Conservation (phyloP, 2,329 filamentous ascomycete species). For the Trichoderma sp. region DNA sequence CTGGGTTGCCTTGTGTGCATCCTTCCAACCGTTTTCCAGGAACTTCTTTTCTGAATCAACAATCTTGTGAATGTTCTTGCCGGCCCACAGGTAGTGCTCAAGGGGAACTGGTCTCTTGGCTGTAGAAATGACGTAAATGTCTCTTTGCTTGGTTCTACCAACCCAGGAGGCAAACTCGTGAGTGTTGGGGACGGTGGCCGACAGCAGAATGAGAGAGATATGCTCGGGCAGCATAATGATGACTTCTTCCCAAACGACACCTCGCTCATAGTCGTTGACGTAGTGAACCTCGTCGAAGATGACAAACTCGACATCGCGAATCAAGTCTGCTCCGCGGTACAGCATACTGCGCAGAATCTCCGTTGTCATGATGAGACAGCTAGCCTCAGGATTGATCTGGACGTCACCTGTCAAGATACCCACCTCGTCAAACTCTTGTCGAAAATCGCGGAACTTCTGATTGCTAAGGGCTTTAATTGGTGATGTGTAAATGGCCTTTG, state of each 20-base stretch:
- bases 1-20: constrained; percentile 77
- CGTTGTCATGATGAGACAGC: constrained; percentile 98
- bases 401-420: constrained; percentile 97
- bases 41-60: constrained; percentile 92
- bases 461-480: constrained; percentile 98
- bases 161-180: constrained; percentile 99
- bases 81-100: constrained; percentile 95
- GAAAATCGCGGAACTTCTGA: constrained; percentile 96
- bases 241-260: constrained; percentile 98
- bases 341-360: constrained; percentile 98
- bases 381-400: constrained; percentile 95
- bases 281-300: constrained; percentile 99
- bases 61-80: constrained; percentile 89
- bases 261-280: constrained; percentile 91
- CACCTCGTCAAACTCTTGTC: constrained; percentile 86
- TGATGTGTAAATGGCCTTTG: constrained; percentile 97
- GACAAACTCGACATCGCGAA: constrained; percentile 96
- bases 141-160: constrained; percentile 94
- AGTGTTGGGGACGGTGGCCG: constrained; percentile 95
- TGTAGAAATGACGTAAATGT: constrained; percentile 98
- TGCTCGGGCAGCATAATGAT: constrained; percentile 99
- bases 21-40: constrained; percentile 90
- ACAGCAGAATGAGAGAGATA: constrained; percentile 90
- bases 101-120: constrained; percentile 91
- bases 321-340: constrained; percentile 91